Evolutionary conservation across 148 eudicot genomes (phyloP).

Genomic region (Fagopyrum esculentum): DNA sequence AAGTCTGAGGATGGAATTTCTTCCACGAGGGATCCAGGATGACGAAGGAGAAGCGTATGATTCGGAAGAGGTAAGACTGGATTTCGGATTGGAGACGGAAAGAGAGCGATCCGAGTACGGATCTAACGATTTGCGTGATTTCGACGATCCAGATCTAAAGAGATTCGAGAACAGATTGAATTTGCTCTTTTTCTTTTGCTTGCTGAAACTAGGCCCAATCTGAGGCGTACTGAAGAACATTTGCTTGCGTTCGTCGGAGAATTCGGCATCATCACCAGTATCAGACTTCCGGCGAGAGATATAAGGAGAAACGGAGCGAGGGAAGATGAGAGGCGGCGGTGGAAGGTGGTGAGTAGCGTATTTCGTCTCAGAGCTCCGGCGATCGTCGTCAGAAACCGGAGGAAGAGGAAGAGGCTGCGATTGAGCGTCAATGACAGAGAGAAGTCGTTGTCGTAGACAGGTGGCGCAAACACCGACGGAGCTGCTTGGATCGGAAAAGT

Average conservation of each 20-base stretch:
- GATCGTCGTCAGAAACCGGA: not conserved
- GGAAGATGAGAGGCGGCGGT: slow-evolving; percentile 44
- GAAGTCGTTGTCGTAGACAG: slow-evolving; percentile 68
- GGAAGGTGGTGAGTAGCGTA: not conserved
- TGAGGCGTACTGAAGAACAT: slow-evolving; percentile 61
- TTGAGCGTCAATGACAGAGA: slow-evolving; percentile 41
- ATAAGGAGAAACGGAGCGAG: slow-evolving; percentile 74
- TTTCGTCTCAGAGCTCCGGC: slow-evolving; percentile 3
- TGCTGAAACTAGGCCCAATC: slow-evolving; percentile 26
- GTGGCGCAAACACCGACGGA: slow-evolving; percentile 72
- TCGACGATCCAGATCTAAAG: slow-evolving; percentile 62
- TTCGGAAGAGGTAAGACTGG: slow-evolving; percentile 12
- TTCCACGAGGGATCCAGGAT: slow-evolving; percentile 32
- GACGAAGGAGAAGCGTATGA: slow-evolving; percentile 18
- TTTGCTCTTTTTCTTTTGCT: slow-evolving; percentile 19
- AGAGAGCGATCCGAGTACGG: slow-evolving; percentile 14
- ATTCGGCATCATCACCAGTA: slow-evolving; percentile 10
- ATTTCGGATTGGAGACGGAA: not conserved
- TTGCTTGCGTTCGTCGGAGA: slow-evolving; percentile 18
- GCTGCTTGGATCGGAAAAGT: slow-evolving; percentile 48
- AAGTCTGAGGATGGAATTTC: slow-evolving; percentile 17
- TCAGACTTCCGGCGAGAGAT: slow-evolving; percentile 51
- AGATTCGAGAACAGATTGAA: slow-evolving; percentile 31
- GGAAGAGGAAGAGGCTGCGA: slow-evolving; percentile 16
- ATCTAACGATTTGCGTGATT: slow-evolving; percentile 18